phyloP scores from a whole-genome alignment of 768 basidiomycete genomes.

The Pholiota microspora region DNA sequence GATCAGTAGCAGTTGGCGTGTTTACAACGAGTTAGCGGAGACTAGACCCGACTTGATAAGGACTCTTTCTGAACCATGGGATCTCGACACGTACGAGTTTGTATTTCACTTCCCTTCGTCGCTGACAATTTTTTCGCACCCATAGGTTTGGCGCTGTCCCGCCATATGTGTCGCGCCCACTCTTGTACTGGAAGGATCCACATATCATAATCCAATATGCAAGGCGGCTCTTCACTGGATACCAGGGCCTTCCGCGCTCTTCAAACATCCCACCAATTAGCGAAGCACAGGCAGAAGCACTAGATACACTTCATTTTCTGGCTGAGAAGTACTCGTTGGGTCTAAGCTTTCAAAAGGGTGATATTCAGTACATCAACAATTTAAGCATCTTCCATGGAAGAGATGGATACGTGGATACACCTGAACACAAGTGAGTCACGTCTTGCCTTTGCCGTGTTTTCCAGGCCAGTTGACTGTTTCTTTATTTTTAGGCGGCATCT shows the following conservation, averaged over 20 bases:
- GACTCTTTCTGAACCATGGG: constrained; percentile 41
- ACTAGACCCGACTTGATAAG: constrained; percentile 44
- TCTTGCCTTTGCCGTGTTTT: not conserved
- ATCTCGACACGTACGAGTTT: constrained; percentile 31
- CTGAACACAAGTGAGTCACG: constrained; percentile 33
- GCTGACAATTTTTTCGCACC: not conserved
- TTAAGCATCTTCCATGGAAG: constrained; percentile 43
- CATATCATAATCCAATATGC: constrained; percentile 45
- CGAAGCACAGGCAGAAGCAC: constrained; percentile 48
- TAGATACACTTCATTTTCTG: constrained; percentile 42
- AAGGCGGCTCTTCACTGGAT: constrained; percentile 42
- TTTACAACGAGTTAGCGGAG: constrained; percentile 48
- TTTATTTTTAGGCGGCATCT: constrained; percentile 30
- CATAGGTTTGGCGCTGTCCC: constrained; percentile 36
- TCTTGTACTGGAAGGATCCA: constrained; percentile 37
- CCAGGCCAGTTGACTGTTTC: not conserved
- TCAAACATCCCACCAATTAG: constrained; percentile 42
- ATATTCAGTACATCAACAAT: constrained; percentile 49
- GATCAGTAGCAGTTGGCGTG: constrained; percentile 40
- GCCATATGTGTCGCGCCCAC: constrained; percentile 34
- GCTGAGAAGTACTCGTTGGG: constrained; percentile 41
- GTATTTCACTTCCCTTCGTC: not conserved
- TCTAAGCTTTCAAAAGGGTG: constrained; percentile 46
- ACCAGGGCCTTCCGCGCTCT: constrained; percentile 32
- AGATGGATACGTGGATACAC: constrained; percentile 39